A percentile compares a stretch with the other conserved stretches of the same genome.
Conservation (phyloP, 2,329 filamentous ascomycete genomes). For the Cytospora paraplurivora region DNA sequence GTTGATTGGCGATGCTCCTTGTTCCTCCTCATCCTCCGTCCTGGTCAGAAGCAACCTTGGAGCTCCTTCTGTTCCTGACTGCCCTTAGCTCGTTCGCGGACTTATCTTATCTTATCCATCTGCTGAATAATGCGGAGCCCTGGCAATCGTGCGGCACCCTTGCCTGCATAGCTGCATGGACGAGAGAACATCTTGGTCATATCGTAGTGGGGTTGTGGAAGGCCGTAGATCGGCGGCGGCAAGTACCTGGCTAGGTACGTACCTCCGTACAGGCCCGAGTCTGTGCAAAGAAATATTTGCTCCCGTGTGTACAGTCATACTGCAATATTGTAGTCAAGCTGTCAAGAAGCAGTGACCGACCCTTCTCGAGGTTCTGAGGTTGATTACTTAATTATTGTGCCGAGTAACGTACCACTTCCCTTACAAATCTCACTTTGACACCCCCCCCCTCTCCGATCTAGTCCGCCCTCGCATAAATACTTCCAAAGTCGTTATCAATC, state of each 20-base stretch:
- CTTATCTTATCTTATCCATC: neutral
- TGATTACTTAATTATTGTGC: no score
- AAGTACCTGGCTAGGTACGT: neutral
- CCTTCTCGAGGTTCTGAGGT: no score
- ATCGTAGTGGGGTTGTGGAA: slow-evolving; percentile 19
- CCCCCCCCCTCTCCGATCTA: neutral
- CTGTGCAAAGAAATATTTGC: no score
- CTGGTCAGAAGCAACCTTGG: no score
- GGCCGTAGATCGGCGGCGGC: slow-evolving; percentile 16
- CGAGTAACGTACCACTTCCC: neutral
- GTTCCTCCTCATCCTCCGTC: no score
- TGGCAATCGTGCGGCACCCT: neutral
- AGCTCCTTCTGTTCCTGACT: no score
- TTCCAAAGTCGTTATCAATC: neutral
- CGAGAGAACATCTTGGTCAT: slow-evolving; percentile 13
- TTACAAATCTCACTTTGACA: neutral
- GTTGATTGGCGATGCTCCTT: no score
- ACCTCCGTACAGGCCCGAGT: neutral
- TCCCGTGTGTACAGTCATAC: no score
- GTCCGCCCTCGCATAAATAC: neutral
- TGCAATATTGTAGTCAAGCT: no score
- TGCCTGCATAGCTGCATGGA: no score
- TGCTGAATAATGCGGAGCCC: slow-evolving; percentile 5
- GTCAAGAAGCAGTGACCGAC: no score
- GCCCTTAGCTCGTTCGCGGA: neutral